These are phyloP conservation scores for Rhipidocladum racemiflorum DNA, from an alignment of 176 grass and related monocot species.

Conservation along the genomic window DNA sequence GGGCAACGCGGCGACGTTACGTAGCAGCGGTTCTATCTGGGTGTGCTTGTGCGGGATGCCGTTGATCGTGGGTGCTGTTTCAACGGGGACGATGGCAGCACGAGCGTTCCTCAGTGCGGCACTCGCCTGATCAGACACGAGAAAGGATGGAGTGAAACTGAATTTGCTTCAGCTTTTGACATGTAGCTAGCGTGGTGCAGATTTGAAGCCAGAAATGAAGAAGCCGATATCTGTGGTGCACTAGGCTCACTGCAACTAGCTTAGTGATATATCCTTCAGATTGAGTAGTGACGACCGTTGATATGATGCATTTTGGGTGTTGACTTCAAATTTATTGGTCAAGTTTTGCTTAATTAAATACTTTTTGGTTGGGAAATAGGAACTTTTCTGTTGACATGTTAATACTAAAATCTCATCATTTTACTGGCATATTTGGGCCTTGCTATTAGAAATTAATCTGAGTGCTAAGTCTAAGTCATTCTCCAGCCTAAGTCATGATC, in stretches of 20 bases:
- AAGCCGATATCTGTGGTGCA: conserved; percentile 1
- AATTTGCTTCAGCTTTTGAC: not conserved
- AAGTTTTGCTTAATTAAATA: no score
- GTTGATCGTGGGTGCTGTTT: conserved; percentile 53
- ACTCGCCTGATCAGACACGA: not conserved
- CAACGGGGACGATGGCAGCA: conserved; percentile 5
- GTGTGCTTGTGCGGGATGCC: conserved; percentile 53
- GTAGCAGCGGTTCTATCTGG: conserved; percentile 54
- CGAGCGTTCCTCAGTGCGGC: not conserved
- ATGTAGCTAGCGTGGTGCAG: not conserved
- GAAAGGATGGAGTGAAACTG: not conserved
- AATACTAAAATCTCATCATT: no score
- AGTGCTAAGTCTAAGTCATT: no score
- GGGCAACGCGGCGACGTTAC: conserved; percentile 53
- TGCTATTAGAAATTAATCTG: no score
- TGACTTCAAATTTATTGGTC: not conserved
- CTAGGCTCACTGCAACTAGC: conserved; percentile 16
- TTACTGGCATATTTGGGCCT: no score
- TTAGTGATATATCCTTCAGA: not conserved
- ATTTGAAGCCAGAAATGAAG: not conserved
- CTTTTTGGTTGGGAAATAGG: no score
- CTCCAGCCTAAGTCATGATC: no score
- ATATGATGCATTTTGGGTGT: not conserved
- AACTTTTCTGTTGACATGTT: no score
- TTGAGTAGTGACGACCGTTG: no score